Conservation (phyloP, 2,329 filamentous ascomycete genomes). For the Aureobasidium leucospermi region DNA sequence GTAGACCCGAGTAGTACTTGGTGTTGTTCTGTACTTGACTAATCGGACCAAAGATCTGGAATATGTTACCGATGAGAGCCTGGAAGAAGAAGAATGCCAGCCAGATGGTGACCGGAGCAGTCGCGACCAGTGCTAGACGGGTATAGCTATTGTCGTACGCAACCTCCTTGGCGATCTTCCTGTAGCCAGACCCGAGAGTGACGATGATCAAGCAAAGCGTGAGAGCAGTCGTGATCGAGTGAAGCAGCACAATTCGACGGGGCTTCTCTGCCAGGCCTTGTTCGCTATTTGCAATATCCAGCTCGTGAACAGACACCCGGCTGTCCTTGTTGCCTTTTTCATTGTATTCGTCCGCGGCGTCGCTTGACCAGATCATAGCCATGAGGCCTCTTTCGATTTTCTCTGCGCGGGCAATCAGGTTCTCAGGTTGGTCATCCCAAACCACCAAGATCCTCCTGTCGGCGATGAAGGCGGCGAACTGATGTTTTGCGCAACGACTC, state of each 20-base stretch:
- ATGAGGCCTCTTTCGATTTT: conserved; percentile 48
- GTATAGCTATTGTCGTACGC: conserved; percentile 47
- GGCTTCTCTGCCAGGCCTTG: conserved; percentile 30
- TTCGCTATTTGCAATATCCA: conserved; percentile 30
- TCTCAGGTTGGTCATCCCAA: conserved; percentile 56
- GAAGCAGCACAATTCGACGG: conserved; percentile 47
- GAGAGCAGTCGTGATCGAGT: conserved; percentile 45
- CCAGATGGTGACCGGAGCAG: conserved; percentile 50
- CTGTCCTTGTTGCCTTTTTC: conserved; percentile 26
- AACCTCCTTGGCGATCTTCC: conserved; percentile 48
- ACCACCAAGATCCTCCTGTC: conserved; percentile 52
- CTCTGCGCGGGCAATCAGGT: conserved; percentile 45
- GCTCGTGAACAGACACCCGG: conserved; percentile 26
- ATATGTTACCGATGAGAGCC: conserved; percentile 34
- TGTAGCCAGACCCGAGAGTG: conserved; percentile 53
- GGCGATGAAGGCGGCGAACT: conserved; percentile 58
- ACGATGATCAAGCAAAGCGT: conserved; percentile 47
- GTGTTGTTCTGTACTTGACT: conserved; percentile 38
- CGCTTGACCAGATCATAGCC: conserved; percentile 51
- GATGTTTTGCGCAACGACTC: conserved; percentile 54
- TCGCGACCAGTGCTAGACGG: conserved; percentile 48
- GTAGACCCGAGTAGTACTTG: conserved; percentile 38
- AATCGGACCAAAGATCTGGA: conserved; percentile 38
- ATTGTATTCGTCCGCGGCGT: conserved; percentile 33
- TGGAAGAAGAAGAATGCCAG: conserved; percentile 49